These are phyloP conservation scores for Populus tremula DNA, from an alignment of 345 rosid genomes.

Conservation along the genomic window DNA sequence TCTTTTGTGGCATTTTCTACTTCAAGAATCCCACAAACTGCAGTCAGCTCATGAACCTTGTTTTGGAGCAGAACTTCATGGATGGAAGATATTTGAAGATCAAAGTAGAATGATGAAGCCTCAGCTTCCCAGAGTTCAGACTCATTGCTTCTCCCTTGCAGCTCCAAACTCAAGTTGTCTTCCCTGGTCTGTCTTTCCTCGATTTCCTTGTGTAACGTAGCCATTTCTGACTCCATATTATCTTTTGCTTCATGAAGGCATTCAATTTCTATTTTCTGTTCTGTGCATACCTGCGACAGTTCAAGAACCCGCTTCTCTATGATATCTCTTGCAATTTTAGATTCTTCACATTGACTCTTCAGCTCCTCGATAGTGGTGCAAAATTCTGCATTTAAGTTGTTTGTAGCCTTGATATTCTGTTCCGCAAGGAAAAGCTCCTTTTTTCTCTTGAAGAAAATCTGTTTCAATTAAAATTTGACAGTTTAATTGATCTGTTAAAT, in stretches of 20 bases:
- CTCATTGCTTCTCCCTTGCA: conserved; percentile 73
- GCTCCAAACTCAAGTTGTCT: conserved; percentile 65
- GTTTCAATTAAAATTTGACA: conserved; percentile 47
- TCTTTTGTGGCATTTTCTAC: conserved; percentile 27
- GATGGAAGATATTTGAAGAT: conserved; percentile 67
- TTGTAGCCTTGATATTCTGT: conserved; percentile 62
- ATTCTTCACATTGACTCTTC: conserved; percentile 52
- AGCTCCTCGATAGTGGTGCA: conserved; percentile 58
- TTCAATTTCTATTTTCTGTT: conserved; percentile 45
- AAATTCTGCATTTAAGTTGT: conserved; percentile 49
- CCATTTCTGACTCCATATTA: conserved; percentile 49
- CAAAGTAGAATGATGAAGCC: conserved; percentile 84
- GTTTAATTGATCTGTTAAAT: conserved; percentile 55
- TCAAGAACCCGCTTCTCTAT: conserved; percentile 45
- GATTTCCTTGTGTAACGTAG: conserved; percentile 39
- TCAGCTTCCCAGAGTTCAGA: conserved; percentile 87
- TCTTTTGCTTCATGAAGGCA: conserved; percentile 50
- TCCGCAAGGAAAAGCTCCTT: conserved; percentile 61
- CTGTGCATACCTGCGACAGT: conserved; percentile 36
- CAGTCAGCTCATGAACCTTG: conserved; percentile 34
- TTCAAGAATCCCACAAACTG: conserved; percentile 19
- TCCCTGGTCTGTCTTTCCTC: conserved; percentile 53
- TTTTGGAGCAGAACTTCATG: conserved; percentile 62
- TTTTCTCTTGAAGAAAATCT: conserved; percentile 55
- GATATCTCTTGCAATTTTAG: conserved; percentile 34